These are phyloP conservation scores for Akanthomyces lecanii DNA, from an alignment of 2,329 filamentous ascomycete genomes.

Conservation along the genomic window DNA sequence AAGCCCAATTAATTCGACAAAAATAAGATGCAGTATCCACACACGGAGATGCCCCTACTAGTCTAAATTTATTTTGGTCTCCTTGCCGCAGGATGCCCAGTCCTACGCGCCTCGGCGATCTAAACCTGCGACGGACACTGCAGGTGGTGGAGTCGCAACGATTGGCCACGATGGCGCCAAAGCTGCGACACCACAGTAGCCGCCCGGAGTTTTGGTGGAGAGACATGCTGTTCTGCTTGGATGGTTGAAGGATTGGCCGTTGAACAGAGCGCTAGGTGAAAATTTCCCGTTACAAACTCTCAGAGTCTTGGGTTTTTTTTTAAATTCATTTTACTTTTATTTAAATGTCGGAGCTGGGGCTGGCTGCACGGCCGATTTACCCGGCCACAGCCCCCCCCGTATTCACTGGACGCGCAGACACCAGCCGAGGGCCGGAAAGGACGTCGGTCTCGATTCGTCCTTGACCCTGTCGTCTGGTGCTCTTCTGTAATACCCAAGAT, in stretches of 20 bases:
- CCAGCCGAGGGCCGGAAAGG: too few relatives aligned
- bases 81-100: not conserved
- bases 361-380: not conserved
- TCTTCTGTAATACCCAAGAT: too few relatives aligned
- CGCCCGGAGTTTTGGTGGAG: not conserved
- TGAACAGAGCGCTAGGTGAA: not conserved
- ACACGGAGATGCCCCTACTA: not conserved
- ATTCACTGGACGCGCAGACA: not conserved
- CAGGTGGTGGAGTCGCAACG: conserved; percentile 19
- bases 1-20: too few relatives aligned
- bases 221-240: too few relatives aligned
- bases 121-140: not conserved
- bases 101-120: not conserved
- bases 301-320: not conserved
- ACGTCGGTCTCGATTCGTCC: too few relatives aligned
- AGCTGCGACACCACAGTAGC: conserved; percentile 17
- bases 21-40: too few relatives aligned
- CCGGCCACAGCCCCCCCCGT: not conserved
- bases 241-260: not conserved
- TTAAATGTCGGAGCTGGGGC: not conserved
- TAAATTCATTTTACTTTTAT: not conserved
- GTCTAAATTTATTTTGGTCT: not conserved
- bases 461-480: too few relatives aligned
- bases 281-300: too few relatives aligned
- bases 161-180: conserved; percentile 25